Evolutionary conservation across 441 rosid genomes (phyloP).

Genomic region (Aquilaria agallochum): DNA sequence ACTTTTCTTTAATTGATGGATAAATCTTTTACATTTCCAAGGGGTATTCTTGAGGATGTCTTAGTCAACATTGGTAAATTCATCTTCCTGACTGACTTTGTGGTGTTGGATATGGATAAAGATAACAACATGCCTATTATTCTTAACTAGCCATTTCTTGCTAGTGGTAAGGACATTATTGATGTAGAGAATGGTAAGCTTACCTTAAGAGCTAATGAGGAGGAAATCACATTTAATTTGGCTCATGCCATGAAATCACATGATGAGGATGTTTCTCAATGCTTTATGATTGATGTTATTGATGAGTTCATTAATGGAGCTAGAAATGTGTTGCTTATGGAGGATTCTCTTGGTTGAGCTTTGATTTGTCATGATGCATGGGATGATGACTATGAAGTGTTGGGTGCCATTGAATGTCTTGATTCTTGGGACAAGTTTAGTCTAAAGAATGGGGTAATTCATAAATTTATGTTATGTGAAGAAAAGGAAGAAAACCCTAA

Average conservation of each 20-base stretch:
- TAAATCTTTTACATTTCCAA: no score
- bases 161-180: background rate
- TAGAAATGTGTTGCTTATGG: background rate
- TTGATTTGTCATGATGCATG: no score
- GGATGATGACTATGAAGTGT: background rate
- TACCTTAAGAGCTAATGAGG: background rate
- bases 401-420: no score
- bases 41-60: no score
- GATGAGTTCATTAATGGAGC: background rate
- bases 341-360: background rate
- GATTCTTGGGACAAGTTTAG: no score
- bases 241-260: no score
- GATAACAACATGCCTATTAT: background rate
- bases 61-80: no score
- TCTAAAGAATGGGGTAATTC: background rate
- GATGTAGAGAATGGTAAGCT: background rate
- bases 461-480: background rate
- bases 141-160: background rate
- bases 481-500: background rate
- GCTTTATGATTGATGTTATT: no score
- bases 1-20: no score
- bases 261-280: no score
- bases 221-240: background rate
- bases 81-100: no score
- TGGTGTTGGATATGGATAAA: no score